Conservation (phyloP, 164 flowering plant genomes). For the Magnolia officinalis region DNA sequence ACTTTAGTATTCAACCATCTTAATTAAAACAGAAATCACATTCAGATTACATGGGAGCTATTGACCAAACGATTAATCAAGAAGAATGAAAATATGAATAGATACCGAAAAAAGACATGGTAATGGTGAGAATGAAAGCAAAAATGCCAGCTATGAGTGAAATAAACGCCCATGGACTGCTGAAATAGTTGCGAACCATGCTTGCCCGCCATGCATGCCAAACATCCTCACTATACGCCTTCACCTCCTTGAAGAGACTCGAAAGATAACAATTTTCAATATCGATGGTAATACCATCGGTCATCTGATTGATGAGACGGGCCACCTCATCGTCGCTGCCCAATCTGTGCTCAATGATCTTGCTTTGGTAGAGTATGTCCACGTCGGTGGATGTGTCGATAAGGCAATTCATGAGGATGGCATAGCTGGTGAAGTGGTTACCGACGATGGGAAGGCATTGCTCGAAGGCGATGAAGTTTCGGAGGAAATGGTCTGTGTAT, state of each 20-base stretch:
- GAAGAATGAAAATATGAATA: too few relatives aligned
- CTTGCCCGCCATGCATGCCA: constrained; percentile 46
- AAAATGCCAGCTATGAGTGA: neutral
- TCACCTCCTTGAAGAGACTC: constrained; percentile 28
- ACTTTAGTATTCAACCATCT: too few relatives aligned
- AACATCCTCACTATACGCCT: constrained; percentile 29
- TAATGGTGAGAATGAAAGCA: neutral
- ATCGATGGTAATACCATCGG: constrained; percentile 37
- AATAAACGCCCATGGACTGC: neutral
- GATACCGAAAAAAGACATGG: neutral
- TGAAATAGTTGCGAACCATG: constrained; percentile 38
- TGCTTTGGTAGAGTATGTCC: constrained; percentile 10
- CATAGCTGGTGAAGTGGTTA: constrained; percentile 21
- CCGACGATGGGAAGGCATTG: constrained; percentile 10
- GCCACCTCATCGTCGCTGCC: constrained; percentile 46
- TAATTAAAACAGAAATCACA: neutral
- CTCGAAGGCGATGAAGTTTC: constrained; percentile 8
- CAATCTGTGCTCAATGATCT: constrained; percentile 13
- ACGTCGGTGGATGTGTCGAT: constrained; percentile 21
- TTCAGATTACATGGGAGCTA: neutral
- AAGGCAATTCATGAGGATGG: constrained; percentile 25
- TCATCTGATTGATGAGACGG: constrained; percentile 27
- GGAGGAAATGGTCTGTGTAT: constrained; percentile 7
- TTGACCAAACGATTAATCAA: too few relatives aligned
- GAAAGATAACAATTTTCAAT: constrained; percentile 21